phyloP scores from a whole-genome alignment of 108 stramenopile genomes.

The Chaetoceros muelleri region DNA sequence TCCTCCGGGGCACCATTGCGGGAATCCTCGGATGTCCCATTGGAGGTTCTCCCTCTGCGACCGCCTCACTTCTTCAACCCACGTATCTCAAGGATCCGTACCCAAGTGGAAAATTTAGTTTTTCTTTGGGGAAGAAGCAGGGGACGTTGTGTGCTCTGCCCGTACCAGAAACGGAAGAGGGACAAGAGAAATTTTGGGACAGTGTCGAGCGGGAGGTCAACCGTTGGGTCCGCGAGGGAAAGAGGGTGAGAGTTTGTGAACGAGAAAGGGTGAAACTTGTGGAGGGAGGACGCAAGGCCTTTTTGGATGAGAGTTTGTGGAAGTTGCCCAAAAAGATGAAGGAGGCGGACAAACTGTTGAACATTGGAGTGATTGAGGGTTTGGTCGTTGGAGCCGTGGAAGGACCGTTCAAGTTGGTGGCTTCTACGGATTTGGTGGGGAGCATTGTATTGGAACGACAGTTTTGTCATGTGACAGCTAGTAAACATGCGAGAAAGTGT shows the following conservation, averaged over 20 bases:
- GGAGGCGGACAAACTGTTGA: conserved; percentile 10
- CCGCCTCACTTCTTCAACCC: conserved; percentile 33
- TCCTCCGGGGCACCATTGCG: conserved; percentile 44
- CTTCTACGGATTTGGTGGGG: background rate
- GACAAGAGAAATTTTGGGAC: conserved; percentile 26
- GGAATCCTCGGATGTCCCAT: conserved; percentile 24
- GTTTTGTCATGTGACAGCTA: conserved; percentile 20
- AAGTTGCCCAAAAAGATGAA: conserved; percentile 16
- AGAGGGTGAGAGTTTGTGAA: background rate
- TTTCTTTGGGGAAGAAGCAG: conserved; percentile 42
- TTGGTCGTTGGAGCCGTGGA: background rate
- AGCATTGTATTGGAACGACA: conserved; percentile 17
- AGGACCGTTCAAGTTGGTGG: background rate
- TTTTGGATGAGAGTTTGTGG: conserved; percentile 39
- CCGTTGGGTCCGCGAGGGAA: conserved; percentile 25
- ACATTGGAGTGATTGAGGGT: background rate
- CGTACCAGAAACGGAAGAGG: conserved; percentile 13
- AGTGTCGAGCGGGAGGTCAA: conserved; percentile 31
- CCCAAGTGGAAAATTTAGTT: conserved; percentile 47
- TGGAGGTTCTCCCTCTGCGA: conserved; percentile 3
- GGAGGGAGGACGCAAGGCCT: conserved; percentile 14
- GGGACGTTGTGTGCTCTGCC: conserved; percentile 24
- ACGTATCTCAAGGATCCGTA: conserved; percentile 56
- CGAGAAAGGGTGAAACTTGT: background rate
- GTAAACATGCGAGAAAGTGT: conserved; percentile 53